Percentiles rank a stretch among this genome's conserved stretches.
Conservation (phyloP, 2,329 filamentous ascomycete species). For the Pseudopithomyces chartarum region DNA sequence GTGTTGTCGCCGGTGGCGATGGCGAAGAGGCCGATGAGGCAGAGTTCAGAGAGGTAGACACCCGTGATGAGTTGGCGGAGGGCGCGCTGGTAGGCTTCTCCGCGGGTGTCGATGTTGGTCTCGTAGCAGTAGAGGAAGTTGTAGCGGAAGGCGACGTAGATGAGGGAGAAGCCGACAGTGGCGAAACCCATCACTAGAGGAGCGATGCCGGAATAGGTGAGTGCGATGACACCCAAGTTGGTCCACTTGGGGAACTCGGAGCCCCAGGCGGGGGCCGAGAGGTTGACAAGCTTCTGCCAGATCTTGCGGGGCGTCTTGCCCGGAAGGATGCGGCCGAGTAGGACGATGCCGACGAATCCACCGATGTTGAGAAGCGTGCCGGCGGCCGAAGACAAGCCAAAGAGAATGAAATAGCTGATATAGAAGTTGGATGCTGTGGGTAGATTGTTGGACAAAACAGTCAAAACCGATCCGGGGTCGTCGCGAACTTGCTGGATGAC, state of each 20-base stretch:
- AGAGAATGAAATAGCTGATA: constrained; percentile 90
- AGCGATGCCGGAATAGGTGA: constrained; percentile 56
- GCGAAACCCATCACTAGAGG: constrained; percentile 55
- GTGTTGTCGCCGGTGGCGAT: constrained; percentile 43
- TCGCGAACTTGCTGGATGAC: constrained; percentile 59
- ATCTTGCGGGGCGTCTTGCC: constrained; percentile 54
- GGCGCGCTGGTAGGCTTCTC: constrained; percentile 52
- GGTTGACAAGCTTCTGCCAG: constrained; percentile 50
- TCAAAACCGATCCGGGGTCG: constrained; percentile 65
- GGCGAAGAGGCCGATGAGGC: constrained; percentile 54
- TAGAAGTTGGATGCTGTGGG: constrained; percentile 94
- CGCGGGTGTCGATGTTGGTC: constrained; percentile 53
- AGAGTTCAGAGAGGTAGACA: constrained; percentile 55
- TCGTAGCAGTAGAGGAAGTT: constrained; percentile 56
- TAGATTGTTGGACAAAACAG: constrained; percentile 72
- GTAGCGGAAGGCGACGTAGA: constrained; percentile 56
- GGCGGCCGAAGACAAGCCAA: constrained; percentile 60
- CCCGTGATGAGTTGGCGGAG: constrained; percentile 54
- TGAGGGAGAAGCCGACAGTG: constrained; percentile 49
- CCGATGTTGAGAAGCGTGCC: constrained; percentile 72
- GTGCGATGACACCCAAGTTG: constrained; percentile 51
- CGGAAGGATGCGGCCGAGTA: constrained; percentile 70
- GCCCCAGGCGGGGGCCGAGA: constrained; percentile 52
- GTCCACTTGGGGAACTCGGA: constrained; percentile 54
- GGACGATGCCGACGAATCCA: constrained; percentile 79